Conservation (phyloP, 768 basidiomycete genomes). For the Mycena amicta region DNA sequence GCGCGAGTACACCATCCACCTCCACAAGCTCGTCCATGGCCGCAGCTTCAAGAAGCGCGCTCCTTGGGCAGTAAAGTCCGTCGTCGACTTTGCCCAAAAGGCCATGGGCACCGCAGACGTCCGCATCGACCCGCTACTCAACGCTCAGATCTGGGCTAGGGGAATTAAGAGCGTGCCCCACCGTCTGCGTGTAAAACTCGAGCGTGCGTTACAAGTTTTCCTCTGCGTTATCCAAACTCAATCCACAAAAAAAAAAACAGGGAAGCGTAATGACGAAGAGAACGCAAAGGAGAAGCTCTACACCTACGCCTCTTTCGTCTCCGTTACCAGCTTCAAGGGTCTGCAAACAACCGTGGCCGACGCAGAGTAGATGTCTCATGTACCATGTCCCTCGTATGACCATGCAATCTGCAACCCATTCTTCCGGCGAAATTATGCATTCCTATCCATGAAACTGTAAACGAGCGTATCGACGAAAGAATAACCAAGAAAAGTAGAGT, state of each 20-base stretch:
- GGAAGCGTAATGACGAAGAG: conserved; percentile 99
- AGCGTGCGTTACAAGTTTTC: conserved; percentile 67
- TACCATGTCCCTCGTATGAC: neutral
- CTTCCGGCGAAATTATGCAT: neutral
- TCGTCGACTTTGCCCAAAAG: conserved; percentile 89
- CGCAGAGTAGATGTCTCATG: conserved; percentile 58
- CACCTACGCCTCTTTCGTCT: conserved; percentile 85
- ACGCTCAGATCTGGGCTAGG: conserved; percentile 92
- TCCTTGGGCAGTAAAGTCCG: conserved; percentile 94
- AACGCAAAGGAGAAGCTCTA: conserved; percentile 97
- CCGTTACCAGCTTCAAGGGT: conserved; percentile 83
- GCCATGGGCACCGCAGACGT: conserved; percentile 96
- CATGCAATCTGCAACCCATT: neutral
- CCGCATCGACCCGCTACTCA: conserved; percentile 91
- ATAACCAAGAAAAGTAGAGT: too few relatives aligned
- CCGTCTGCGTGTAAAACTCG: conserved; percentile 89
- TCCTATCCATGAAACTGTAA: neutral
- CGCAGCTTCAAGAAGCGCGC: conserved; percentile 97
- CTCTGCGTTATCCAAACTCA: conserved; percentile 1
- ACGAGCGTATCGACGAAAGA: neutral
- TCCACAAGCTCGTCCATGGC: conserved; percentile 93
- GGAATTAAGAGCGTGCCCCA: conserved; percentile 95
- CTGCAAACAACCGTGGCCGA: conserved; percentile 85
- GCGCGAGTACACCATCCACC: conserved; percentile 97
- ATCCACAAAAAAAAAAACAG: conserved; percentile 37